Evolutionary conservation across 768 basidiomycete species (phyloP).

Genomic region (Strobilomyces echinocephalus): DNA sequence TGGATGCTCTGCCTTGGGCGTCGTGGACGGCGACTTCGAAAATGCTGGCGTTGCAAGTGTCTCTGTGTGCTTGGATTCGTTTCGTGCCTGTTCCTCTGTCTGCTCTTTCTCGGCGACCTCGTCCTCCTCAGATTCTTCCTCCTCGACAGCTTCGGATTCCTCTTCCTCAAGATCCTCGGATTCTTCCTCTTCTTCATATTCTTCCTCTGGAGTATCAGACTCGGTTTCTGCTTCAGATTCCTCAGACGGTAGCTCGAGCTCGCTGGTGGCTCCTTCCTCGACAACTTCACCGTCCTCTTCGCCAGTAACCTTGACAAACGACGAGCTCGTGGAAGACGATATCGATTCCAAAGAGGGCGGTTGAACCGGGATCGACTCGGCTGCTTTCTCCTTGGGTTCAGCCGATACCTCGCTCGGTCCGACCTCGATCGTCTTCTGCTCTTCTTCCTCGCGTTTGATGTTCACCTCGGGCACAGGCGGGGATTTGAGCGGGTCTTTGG

Average conservation of each 20-base stretch:
- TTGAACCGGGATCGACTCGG: slow-evolving; percentile 3
- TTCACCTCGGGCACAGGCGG: not conserved
- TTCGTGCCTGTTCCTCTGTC: slow-evolving; percentile 13
- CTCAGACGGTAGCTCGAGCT: slow-evolving; percentile 24
- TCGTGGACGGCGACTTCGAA: slow-evolving; percentile 52
- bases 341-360: slow-evolving; percentile 29
- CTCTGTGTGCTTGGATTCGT: slow-evolving; percentile 22
- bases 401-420: not conserved
- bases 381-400: slow-evolving; percentile 8
- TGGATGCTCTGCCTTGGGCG: slow-evolving; percentile 52
- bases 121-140: slow-evolving; percentile 2
- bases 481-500: slow-evolving; percentile 8
- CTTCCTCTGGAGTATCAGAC: not conserved
- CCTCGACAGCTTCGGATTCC: not conserved
- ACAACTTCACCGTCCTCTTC: slow-evolving; percentile 25
- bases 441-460: not conserved
- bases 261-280: slow-evolving; percentile 16
- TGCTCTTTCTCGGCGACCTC: slow-evolving; percentile 18
- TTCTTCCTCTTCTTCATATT: slow-evolving; percentile 8
- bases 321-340: slow-evolving; percentile 41
- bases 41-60: slow-evolving; percentile 31
- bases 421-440: not conserved
- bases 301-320: slow-evolving; percentile 43
- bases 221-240: slow-evolving; percentile 3
- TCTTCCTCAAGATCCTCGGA: not conserved